A percentile compares a stretch with the other conserved stretches of the same genome.
Conservation (phyloP, 257 asterid species). For the Euphrasia confusa region DNA sequence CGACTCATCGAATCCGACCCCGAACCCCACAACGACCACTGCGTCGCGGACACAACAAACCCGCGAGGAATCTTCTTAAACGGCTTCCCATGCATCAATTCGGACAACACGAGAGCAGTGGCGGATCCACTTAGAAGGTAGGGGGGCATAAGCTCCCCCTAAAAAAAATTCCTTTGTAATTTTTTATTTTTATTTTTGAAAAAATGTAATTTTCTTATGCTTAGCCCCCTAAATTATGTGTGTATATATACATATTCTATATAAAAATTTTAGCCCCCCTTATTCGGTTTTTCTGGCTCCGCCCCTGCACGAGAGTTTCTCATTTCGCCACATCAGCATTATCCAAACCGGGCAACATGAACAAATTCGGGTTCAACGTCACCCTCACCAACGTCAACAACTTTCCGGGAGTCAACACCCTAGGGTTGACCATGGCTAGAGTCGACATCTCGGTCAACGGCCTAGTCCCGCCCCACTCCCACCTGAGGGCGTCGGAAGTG, state of each 20-base stretch:
- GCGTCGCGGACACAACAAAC: slow-evolving; percentile 38
- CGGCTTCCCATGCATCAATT: slow-evolving; percentile 50
- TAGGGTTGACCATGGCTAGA: slow-evolving; percentile 57
- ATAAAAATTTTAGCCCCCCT: no score
- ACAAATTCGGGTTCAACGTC: slow-evolving; percentile 36
- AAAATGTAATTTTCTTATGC: no score
- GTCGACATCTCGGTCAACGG: slow-evolving; percentile 41
- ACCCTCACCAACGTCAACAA: slow-evolving; percentile 33
- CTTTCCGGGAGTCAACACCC: slow-evolving; percentile 49
- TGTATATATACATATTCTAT: no score
- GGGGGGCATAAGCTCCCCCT: no score
- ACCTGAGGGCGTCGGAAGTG: slow-evolving; percentile 67
- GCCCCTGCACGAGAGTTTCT: slow-evolving; percentile 24
- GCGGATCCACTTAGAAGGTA: no score
- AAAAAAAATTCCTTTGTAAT: no score
- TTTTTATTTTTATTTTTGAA: no score
- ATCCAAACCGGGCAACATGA: slow-evolving; percentile 40
- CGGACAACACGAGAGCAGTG: no score
- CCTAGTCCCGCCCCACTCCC: slow-evolving; percentile 58
- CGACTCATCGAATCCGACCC: slow-evolving; percentile 37
- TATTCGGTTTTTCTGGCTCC: no score
- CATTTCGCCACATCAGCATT: slow-evolving; percentile 56
- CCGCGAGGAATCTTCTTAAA: slow-evolving; percentile 26
- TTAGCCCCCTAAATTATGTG: no score
- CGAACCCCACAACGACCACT: slow-evolving; percentile 53